Percentiles rank a stretch among this genome's conserved stretches.
Evolutionary conservation across 345 rosid species (phyloP).

Genomic region (Tarenaya hassleriana): DNA sequence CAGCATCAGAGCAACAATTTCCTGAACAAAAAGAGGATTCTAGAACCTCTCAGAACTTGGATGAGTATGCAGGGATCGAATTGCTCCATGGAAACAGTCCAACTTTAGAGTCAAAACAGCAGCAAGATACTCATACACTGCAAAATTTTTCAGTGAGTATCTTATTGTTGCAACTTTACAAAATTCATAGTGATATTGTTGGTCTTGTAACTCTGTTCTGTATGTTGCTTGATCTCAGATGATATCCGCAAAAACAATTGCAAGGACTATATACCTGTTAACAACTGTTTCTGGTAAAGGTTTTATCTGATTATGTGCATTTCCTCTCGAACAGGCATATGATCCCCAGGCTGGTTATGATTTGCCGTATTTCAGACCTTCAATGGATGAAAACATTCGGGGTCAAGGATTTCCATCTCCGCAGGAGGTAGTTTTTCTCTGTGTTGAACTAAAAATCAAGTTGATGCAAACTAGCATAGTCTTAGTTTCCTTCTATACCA

Average conservation of each 20-base stretch:
- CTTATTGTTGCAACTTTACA: not conserved
- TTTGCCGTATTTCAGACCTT: conserved; percentile 57
- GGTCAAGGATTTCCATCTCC: conserved; percentile 58
- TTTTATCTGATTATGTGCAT: conserved; percentile 33
- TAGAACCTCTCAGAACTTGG: conserved; percentile 43
- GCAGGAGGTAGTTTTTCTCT: conserved; percentile 49
- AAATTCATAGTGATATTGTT: conserved; percentile 12
- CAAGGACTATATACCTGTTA: not conserved
- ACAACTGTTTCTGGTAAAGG: not conserved
- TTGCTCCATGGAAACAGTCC: conserved; percentile 47
- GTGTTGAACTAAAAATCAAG: not conserved
- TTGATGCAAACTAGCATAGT: too few relatives aligned
- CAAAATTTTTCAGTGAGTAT: conserved; percentile 54
- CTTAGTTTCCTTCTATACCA: too few relatives aligned
- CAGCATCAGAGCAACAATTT: conserved; percentile 44
- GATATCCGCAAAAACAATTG: not conserved
- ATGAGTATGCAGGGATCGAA: conserved; percentile 46
- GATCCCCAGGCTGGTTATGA: conserved; percentile 58
- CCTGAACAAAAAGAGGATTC: conserved; percentile 44
- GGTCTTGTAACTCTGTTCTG: conserved; percentile 6
- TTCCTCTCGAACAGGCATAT: conserved; percentile 11
- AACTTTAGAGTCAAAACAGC: conserved; percentile 52
- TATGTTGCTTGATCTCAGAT: not conserved
- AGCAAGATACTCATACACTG: conserved; percentile 55
- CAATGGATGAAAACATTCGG: conserved; percentile 51